Evolutionary conservation across 441 rosid species (phyloP).

Genomic region (Adansonia rubrostipa): DNA sequence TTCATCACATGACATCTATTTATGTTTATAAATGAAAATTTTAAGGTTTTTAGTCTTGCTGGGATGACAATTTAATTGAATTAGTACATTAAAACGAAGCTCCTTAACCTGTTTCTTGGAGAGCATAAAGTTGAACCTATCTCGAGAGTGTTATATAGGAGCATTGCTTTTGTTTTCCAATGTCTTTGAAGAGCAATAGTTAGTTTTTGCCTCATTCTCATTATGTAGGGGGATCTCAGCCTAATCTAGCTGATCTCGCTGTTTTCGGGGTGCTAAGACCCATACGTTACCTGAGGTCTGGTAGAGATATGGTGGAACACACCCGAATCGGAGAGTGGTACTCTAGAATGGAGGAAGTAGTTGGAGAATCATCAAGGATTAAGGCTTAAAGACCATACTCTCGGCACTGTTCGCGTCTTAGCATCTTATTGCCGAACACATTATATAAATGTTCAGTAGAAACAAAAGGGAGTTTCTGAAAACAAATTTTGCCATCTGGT

Average conservation of each 20-base stretch:
- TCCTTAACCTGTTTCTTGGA: not conserved
- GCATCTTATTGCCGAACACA: not conserved
- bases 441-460: not conserved
- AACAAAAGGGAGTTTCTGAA: not conserved
- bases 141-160: not conserved
- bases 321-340: conserved; percentile 54
- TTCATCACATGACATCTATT: not conserved
- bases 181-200: conserved; percentile 1
- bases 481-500: not conserved
- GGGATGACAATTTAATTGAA: conserved; percentile 4
- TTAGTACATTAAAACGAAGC: not conserved
- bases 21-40: not conserved
- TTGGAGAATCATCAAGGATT: conserved; percentile 51
- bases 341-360: conserved; percentile 46
- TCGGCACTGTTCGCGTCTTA: not conserved
- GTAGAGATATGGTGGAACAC: conserved; percentile 56
- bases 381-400: conserved; percentile 28
- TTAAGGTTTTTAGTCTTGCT: not conserved
- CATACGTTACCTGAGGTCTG: conserved; percentile 47
- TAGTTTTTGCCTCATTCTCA: conserved; percentile 6
- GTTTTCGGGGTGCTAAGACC: conserved; percentile 54
- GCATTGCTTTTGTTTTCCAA: not conserved
- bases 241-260: conserved; percentile 51
- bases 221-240: conserved; percentile 46
- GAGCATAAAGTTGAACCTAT: not conserved